phyloP scores from a whole-genome alignment of 139 green algal genomes.

The Chlamydomonas sp. region DNA sequence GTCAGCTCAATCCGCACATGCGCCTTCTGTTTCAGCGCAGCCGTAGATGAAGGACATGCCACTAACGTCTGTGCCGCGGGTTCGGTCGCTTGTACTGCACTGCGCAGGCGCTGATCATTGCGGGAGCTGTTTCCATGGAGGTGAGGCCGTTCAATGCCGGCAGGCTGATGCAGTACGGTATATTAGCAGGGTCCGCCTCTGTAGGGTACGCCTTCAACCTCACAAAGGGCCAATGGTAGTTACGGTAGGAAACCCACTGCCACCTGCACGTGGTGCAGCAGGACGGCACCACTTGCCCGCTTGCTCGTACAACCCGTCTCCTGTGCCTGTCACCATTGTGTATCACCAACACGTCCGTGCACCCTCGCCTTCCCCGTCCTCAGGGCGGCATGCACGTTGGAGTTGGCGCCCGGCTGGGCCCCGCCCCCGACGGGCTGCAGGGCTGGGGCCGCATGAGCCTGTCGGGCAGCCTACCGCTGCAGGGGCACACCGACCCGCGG shows the following conservation, averaged over 20 bases:
- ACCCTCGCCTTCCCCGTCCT: neutral
- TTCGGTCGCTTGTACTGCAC: too few species aligned
- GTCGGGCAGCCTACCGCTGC: neutral
- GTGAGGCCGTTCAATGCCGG: neutral
- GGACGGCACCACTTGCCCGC: too few species aligned
- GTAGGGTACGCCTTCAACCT: too few species aligned
- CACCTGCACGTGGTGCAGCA: too few species aligned
- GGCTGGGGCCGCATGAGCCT: neutral
- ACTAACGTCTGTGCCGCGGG: neutral
- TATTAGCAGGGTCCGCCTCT: too few species aligned
- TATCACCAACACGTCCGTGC: neutral
- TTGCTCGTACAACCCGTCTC: too few species aligned
- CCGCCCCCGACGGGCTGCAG: slow-evolving; percentile 2
- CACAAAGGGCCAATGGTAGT: too few species aligned
- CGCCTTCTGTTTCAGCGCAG: neutral
- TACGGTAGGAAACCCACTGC: too few species aligned
- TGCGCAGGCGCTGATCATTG: neutral
- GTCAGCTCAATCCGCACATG: neutral
- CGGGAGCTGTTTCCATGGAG: neutral
- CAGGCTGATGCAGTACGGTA: too few species aligned
- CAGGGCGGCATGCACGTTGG: neutral
- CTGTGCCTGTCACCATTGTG: too few species aligned
- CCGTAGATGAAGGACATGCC: neutral
- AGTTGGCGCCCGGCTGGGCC: neutral
- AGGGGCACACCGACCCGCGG: too few species aligned